These are phyloP conservation scores for Nissolia schottii DNA, from an alignment of 306 rosid genomes.

Conservation along the genomic window DNA sequence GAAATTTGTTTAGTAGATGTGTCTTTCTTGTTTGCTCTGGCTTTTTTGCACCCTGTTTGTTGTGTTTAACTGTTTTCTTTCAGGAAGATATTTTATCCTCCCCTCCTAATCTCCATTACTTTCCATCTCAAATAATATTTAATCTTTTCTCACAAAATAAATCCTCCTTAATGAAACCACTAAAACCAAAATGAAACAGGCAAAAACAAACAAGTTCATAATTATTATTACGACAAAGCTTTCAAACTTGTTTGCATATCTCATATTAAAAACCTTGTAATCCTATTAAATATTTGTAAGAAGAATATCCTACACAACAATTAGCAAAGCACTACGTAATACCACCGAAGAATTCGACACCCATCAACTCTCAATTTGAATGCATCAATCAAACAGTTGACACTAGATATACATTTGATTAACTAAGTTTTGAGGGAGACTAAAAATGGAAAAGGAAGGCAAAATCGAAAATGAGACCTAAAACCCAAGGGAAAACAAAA, in stretches of 20 bases:
- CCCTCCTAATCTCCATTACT: not conserved
- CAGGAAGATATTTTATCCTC: not conserved
- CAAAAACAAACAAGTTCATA: too few relatives aligned
- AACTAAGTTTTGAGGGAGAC: not conserved
- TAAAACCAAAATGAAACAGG: too few relatives aligned
- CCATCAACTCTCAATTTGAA: slow-evolving; percentile 1
- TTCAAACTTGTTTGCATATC: not conserved
- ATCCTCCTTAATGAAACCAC: too few relatives aligned
- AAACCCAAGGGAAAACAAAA: not conserved
- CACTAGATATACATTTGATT: not conserved
- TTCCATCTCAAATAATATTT: not conserved
- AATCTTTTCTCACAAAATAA: too few relatives aligned
- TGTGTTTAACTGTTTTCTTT: not conserved
- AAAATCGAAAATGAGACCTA: not conserved
- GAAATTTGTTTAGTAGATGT: not conserved
- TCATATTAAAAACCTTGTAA: not conserved
- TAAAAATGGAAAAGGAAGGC: not conserved
- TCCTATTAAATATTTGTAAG: not conserved
- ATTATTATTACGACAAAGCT: too few relatives aligned
- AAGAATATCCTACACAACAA: not conserved
- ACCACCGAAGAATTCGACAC: not conserved
- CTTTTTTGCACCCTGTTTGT: not conserved
- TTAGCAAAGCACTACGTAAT: not conserved
- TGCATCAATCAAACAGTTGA: slow-evolving; percentile 6
- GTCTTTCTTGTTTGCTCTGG: not conserved